Percentiles rank a stretch among this genome's conserved stretches.
phyloP scores from a whole-genome alignment of 2,329 filamentous ascomycete genomes.

The Coniochaeta sp. region DNA sequence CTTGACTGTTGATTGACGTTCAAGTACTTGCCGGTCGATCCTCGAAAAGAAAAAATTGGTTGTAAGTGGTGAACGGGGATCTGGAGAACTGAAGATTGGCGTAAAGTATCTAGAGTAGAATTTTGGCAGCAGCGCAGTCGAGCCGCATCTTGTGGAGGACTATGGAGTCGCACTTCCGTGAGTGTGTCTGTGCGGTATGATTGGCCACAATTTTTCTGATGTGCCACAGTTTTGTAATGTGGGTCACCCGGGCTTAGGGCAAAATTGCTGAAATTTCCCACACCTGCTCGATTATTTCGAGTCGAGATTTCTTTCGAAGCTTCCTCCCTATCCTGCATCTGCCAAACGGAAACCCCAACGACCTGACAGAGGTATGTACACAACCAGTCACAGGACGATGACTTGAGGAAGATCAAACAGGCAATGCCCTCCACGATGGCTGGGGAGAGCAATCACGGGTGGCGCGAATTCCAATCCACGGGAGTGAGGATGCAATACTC shows the following conservation, averaged over 20 bases:
- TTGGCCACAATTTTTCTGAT: not conserved
- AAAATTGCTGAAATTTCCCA: conserved; percentile 2
- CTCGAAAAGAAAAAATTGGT: conserved; percentile 47
- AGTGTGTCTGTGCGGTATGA: not conserved
- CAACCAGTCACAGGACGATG: conserved; percentile 12
- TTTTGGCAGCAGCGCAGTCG: not conserved
- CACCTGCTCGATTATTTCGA: not conserved
- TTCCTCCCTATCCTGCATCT: conserved; percentile 22
- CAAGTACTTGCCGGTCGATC: conserved; percentile 54
- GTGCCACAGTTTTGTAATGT: not conserved
- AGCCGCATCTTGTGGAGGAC: not conserved
- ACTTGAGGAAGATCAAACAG: conserved; percentile 15
- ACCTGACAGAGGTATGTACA: conserved; percentile 21
- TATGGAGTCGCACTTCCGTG: no score
- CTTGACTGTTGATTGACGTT: conserved; percentile 41
- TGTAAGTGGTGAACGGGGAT: not conserved
- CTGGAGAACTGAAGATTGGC: not conserved
- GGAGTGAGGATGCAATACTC: conserved; percentile 10
- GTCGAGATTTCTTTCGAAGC: conserved; percentile 11
- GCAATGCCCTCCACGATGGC: conserved; percentile 35
- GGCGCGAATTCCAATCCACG: conserved; percentile 11
- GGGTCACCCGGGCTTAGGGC: conserved; percentile 5
- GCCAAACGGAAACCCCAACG: conserved; percentile 5
- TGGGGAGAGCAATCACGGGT: conserved; percentile 53
- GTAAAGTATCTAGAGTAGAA: not conserved